These are phyloP conservation scores for Ceratocystis huliohia DNA, from an alignment of 2,329 filamentous ascomycete species.

Conservation along the genomic window DNA sequence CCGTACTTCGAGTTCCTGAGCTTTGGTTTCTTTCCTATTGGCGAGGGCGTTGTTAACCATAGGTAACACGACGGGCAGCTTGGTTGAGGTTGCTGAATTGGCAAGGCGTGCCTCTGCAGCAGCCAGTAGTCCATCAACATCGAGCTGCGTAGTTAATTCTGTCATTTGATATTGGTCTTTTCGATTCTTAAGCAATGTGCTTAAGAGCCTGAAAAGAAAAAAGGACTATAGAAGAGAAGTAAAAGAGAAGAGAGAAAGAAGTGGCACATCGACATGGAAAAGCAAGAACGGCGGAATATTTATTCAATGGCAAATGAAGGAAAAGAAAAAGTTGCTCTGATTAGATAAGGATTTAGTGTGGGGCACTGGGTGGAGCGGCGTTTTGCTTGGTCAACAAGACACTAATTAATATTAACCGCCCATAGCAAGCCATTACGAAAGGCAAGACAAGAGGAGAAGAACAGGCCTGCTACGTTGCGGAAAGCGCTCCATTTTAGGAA, in stretches of 20 bases:
- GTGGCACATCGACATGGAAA: background rate
- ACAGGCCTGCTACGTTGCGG: background rate
- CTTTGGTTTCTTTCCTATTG: background rate
- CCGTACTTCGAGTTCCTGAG: slow-evolving; percentile 13
- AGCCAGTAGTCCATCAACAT: slow-evolving; percentile 27
- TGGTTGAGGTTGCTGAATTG: slow-evolving; percentile 9
- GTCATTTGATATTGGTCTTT: background rate
- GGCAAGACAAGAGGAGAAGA: background rate
- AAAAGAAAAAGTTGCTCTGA: slow-evolving; percentile 11
- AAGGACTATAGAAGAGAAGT: background rate
- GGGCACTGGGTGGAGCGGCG: background rate
- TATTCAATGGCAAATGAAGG: slow-evolving; percentile 10
- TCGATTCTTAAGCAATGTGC: background rate
- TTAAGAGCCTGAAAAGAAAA: background rate
- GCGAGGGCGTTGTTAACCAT: background rate
- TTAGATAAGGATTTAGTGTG: background rate
- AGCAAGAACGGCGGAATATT: background rate
- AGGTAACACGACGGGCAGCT: slow-evolving; percentile 11
- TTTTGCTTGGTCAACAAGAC: too few relatives aligned
- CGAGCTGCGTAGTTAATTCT: slow-evolving; percentile 16
- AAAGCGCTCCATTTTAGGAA: background rate
- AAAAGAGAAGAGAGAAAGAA: background rate
- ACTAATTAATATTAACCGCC: background rate
- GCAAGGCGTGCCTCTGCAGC: slow-evolving; percentile 14
- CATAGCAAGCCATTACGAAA: background rate